Conservation (phyloP, 805 yeast genomes). For the Ogataea henricii region DNA sequence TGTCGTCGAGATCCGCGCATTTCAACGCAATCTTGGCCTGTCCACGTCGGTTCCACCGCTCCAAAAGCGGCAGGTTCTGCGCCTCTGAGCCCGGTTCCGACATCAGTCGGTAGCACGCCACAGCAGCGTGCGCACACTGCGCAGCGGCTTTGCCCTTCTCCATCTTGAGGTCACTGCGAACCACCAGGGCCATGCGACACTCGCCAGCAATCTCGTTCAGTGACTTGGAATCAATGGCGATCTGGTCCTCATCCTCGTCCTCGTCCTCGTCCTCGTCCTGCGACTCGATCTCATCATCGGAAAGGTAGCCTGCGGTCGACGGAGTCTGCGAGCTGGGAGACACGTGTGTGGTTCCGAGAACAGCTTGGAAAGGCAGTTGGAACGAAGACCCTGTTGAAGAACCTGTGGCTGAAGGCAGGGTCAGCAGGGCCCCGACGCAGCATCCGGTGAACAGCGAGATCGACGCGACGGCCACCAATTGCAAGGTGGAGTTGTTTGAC, state of each 20-base stretch:
- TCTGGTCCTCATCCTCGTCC: conserved; percentile 40
- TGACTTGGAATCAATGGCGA: conserved; percentile 59
- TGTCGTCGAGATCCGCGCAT: conserved; percentile 63
- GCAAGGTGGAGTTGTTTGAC: conserved; percentile 12
- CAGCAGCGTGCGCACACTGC: conserved; percentile 97
- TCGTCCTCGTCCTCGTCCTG: conserved; percentile 7
- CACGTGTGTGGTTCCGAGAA: conserved; percentile 5
- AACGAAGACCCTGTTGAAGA: conserved; percentile 18
- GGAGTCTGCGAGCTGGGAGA: conserved; percentile 21
- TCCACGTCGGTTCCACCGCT: conserved; percentile 80
- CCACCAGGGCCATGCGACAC: conserved; percentile 82
- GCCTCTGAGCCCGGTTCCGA: conserved; percentile 51
- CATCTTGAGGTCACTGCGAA: conserved; percentile 89
- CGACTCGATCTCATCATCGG: conserved; percentile 23
- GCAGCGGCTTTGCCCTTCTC: conserved; percentile 96
- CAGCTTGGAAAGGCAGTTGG: conserved; percentile 17
- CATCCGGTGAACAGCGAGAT: conserved; percentile 34
- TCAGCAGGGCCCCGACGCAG: conserved; percentile 30
- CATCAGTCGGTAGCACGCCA: conserved; percentile 79
- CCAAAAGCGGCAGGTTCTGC: conserved; percentile 62
- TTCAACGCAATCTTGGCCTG: conserved; percentile 93
- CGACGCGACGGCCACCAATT: conserved; percentile 24
- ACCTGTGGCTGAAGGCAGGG: conserved; percentile 17
- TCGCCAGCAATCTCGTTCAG: conserved; percentile 75
- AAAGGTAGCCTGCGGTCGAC: conserved; percentile 25